Evolutionary conservation across 208 protist species (phyloP).

Genomic region (Crithidia bombi): DNA sequence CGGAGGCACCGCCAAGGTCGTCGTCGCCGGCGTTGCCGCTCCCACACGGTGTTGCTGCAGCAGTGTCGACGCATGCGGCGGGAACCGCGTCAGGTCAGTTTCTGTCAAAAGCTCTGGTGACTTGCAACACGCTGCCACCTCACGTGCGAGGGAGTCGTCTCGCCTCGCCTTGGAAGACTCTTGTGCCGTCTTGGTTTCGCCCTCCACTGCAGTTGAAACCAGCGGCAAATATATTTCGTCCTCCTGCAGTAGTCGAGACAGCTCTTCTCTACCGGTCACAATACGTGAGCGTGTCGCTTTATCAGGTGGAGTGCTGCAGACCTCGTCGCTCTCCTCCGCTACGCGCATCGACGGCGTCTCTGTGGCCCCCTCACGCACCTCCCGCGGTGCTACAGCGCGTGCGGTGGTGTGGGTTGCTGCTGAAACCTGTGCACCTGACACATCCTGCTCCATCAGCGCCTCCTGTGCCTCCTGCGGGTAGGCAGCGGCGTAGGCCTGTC

Average conservation of each 20-base stretch:
- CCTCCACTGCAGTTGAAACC: neutral
- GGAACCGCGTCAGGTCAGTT: too few relatives aligned
- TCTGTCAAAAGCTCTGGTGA: too few relatives aligned
- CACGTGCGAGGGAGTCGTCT: too few relatives aligned
- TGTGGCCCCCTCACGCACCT: neutral
- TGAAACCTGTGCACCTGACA: neutral
- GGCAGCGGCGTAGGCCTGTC: conserved; percentile 49
- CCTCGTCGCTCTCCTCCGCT: neutral
- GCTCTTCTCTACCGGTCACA: neutral
- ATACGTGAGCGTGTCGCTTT: neutral
- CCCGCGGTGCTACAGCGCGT: neutral
- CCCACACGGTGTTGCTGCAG: too few relatives aligned
- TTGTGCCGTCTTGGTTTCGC: too few relatives aligned
- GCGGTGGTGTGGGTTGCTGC: too few relatives aligned
- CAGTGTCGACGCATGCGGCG: too few relatives aligned
- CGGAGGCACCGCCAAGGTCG: too few relatives aligned
- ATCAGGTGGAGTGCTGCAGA: neutral
- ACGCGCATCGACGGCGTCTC: too few relatives aligned
- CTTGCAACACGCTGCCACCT: too few relatives aligned
- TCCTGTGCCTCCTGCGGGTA: neutral
- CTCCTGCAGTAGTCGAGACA: neutral
- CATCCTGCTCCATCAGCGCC: neutral
- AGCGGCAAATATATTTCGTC: conserved; percentile 5
- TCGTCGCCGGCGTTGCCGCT: too few relatives aligned
- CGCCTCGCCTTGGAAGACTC: too few relatives aligned